Base-by-base conservation (phyloP, 2,329 filamentous ascomycete genomes). In the Cordyceps militaris region DNA sequence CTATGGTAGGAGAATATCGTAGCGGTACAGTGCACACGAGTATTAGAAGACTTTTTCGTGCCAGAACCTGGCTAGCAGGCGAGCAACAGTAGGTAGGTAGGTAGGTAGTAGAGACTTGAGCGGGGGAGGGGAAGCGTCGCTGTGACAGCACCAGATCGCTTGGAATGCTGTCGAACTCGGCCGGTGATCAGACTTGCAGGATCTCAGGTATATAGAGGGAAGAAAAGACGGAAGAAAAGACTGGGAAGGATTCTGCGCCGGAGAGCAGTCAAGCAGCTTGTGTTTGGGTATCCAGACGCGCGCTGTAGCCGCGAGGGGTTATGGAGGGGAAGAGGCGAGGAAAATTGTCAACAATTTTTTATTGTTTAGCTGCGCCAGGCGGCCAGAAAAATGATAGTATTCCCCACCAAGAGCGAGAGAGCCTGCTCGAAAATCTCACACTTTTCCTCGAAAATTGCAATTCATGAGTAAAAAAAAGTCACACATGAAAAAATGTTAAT, bases 341-440 rank as follows among this genome's bases (percentile, higher is more conserved):
- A 58, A 56, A 58, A 40, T 47, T 58, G 42, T 9, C 48, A 53
- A 53, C 51, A 58, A 38, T 57, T 58, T 58, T 51, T 58, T 52
- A 42, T 32, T 47, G 56, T 46, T 38, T 38, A 30, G 34, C 54
- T 32, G 36, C 56, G 30, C 30, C n/a, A 38, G 34, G 34, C 46
- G 55, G 28, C 55, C 36, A 43, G 42, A 52, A 52, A 57, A 51
- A 28, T 36, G 43, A 34, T 36, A 57, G 30, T 14, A 16, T 34
- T 57, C 48, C 47, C 56, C 48, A 51, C 47, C 26, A 47, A 47
- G 26, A 43, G 21, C 8, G 14, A 24, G 23, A 43, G 21, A 43
- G 24, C 13, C 4, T 3, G 40, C 14, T 6, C 4, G 40, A 24
- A 10, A 24, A 24, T 23, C 21, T 23, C 21, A 13, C 21, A 19